A percentile compares a stretch with the other conserved stretches of the same genome.
phyloP scores from a whole-genome alignment of 306 rosid genomes.

The Hylodesmum podocarpum region DNA sequence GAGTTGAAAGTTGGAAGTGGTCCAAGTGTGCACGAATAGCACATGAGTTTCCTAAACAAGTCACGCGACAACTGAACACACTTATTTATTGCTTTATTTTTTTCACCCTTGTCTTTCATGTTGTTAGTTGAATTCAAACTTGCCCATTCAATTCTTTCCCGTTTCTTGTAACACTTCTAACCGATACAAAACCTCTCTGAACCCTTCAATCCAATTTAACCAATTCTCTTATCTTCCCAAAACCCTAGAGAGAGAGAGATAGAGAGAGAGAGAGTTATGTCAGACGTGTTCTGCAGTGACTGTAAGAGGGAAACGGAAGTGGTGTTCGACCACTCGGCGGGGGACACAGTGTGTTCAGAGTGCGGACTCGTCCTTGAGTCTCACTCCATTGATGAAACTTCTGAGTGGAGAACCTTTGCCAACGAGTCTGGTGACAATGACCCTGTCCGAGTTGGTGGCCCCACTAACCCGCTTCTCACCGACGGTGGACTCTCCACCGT shows the following conservation, averaged over 20 bases:
- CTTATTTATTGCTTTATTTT: neutral
- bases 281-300: slow-evolving; percentile 84
- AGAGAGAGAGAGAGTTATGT: slow-evolving; percentile 45
- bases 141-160: neutral
- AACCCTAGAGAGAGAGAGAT: slow-evolving; percentile 28
- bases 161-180: neutral
- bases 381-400: slow-evolving; percentile 91
- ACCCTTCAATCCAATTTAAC: too few relatives aligned
- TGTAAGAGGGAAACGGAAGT: slow-evolving; percentile 95
- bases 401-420: slow-evolving; percentile 93
- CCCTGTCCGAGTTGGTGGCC: slow-evolving; percentile 96
- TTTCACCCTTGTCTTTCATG: neutral
- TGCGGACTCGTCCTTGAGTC: slow-evolving; percentile 92
- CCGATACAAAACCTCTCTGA: too few relatives aligned
- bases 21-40: neutral
- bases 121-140: too few relatives aligned
- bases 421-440: slow-evolving; percentile 96
- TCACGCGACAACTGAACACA: neutral
- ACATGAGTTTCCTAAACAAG: slow-evolving; percentile 30
- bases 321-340: slow-evolving; percentile 91
- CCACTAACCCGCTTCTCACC: slow-evolving; percentile 75
- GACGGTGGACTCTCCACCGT: slow-evolving; percentile 93
- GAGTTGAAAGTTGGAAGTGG: neutral
- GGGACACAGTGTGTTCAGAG: slow-evolving; percentile 91
- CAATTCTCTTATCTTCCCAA: too few relatives aligned